phyloP scores from a whole-genome alignment of 1,139 yeast genomes.

The Suhomyces yuchorum region DNA sequence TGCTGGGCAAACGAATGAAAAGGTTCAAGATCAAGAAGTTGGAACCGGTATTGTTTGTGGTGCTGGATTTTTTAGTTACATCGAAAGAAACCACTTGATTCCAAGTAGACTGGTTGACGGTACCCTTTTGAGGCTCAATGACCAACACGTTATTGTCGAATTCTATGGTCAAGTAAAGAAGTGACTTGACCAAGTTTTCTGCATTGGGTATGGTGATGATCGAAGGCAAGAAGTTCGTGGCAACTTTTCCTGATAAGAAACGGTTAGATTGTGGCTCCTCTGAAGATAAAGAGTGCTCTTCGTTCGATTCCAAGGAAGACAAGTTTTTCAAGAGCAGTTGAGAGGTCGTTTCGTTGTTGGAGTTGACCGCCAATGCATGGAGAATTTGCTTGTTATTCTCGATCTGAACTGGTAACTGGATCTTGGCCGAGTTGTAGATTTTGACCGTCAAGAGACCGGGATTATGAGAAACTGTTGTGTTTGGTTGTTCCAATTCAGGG shows the following conservation, averaged over 20 bases:
- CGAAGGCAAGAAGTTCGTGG: slow-evolving; percentile 61
- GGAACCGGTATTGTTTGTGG: slow-evolving; percentile 29
- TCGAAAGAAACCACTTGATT: slow-evolving; percentile 90
- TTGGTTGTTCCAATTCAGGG: slow-evolving; percentile 12
- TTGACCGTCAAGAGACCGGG: slow-evolving; percentile 77
- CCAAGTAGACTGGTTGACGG: slow-evolving; percentile 59
- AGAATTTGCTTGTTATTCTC: slow-evolving; percentile 55
- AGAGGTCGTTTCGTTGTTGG: slow-evolving; percentile 43
- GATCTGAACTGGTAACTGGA: slow-evolving; percentile 63
- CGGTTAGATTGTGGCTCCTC: slow-evolving; percentile 17
- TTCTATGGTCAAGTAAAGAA: slow-evolving; percentile 70
- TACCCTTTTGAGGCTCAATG: slow-evolving; percentile 78
- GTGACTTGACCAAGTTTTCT: slow-evolving; percentile 52
- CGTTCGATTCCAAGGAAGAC: slow-evolving; percentile 26
- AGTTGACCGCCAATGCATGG: slow-evolving; percentile 52
- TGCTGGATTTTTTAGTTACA: slow-evolving; percentile 58
- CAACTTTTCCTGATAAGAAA: slow-evolving; percentile 33
- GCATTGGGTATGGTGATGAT: slow-evolving; percentile 61
- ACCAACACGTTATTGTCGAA: slow-evolving; percentile 81
- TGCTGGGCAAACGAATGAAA: slow-evolving; percentile 74
- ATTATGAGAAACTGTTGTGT: slow-evolving; percentile 17
- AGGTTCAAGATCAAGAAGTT: slow-evolving; percentile 65
- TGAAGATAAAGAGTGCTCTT: slow-evolving; percentile 6
- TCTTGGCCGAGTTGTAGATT: slow-evolving; percentile 60
- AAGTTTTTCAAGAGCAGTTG: slow-evolving; percentile 38